phyloP scores from a whole-genome alignment of 352 stramenopile genomes.

The Globisporangium nagaii region DNA sequence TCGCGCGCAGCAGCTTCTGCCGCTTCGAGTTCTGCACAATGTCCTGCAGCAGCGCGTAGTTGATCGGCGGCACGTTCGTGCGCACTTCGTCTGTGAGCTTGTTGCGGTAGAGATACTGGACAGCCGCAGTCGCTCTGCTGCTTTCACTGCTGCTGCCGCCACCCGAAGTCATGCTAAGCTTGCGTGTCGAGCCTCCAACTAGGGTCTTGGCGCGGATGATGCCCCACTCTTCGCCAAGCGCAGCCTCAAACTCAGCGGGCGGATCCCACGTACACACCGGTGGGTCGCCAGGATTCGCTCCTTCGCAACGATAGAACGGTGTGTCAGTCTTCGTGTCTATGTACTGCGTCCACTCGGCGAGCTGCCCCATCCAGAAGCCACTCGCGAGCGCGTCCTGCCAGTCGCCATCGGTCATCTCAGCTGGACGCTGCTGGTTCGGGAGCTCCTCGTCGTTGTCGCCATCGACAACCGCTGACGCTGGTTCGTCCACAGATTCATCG shows the following conservation, averaged over 20 bases:
- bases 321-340: conserved; percentile 44
- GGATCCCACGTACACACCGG: conserved; percentile 47
- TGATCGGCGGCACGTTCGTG: conserved; percentile 36
- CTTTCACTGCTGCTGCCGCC: not conserved
- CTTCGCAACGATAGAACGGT: conserved; percentile 39
- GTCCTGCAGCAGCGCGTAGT: conserved; percentile 60
- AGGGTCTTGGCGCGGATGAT: conserved; percentile 32
- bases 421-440: conserved; percentile 5
- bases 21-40: conserved; percentile 67
- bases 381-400: conserved; percentile 35
- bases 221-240: conserved; percentile 53
- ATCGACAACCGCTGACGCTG: not conserved
- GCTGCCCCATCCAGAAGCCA: conserved; percentile 44
- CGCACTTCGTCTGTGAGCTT: conserved; percentile 46
- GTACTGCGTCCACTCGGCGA: conserved; percentile 78
- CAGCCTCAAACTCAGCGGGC: conserved; percentile 65
- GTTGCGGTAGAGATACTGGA: conserved; percentile 66
- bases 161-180: conserved; percentile 1
- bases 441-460: not conserved
- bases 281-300: not conserved
- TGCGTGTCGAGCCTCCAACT: not conserved
- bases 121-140: not conserved
- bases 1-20: conserved; percentile 48
- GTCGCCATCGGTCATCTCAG: conserved; percentile 20
- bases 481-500: not conserved